These are phyloP conservation scores for Tricholomella constricta DNA, from an alignment of 768 basidiomycete species.

Conservation along the genomic window DNA sequence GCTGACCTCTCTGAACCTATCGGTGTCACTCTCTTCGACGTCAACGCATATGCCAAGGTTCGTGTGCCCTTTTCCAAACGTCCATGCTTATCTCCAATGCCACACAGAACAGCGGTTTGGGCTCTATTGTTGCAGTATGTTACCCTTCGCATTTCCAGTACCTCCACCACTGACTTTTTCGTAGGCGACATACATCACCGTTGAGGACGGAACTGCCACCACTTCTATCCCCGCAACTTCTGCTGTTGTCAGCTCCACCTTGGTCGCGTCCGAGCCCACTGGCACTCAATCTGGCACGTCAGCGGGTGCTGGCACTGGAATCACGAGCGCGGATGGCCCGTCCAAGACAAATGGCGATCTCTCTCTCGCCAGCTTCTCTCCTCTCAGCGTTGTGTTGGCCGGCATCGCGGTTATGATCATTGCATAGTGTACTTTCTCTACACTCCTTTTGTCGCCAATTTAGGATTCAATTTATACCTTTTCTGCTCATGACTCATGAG, in stretches of 20 bases:
- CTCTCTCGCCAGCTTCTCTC: slow-evolving; percentile 1
- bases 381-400: slow-evolving; percentile 5
- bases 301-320: slow-evolving; percentile 13
- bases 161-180: slow-evolving; percentile 4
- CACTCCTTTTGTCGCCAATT: background rate
- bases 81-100: background rate
- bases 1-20: slow-evolving; percentile 50
- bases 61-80: slow-evolving; percentile 14
- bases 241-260: slow-evolving; percentile 66
- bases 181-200: slow-evolving; percentile 72
- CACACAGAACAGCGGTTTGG: slow-evolving; percentile 53
- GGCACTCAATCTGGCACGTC: slow-evolving; percentile 4
- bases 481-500: background rate
- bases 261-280: slow-evolving; percentile 25
- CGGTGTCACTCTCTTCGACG: slow-evolving; percentile 56
- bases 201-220: slow-evolving; percentile 67
- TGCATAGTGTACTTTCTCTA: background rate
- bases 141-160: background rate
- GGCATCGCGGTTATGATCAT: slow-evolving; percentile 4
- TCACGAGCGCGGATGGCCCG: slow-evolving; percentile 13
- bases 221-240: slow-evolving; percentile 57
- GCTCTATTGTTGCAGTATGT: slow-evolving; percentile 59
- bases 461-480: background rate
- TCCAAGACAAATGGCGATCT: slow-evolving; percentile 9
- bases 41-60: slow-evolving; percentile 59